phyloP scores from a whole-genome alignment of 495 filamentous ascomycete species.

The Terfezia boudieri region DNA sequence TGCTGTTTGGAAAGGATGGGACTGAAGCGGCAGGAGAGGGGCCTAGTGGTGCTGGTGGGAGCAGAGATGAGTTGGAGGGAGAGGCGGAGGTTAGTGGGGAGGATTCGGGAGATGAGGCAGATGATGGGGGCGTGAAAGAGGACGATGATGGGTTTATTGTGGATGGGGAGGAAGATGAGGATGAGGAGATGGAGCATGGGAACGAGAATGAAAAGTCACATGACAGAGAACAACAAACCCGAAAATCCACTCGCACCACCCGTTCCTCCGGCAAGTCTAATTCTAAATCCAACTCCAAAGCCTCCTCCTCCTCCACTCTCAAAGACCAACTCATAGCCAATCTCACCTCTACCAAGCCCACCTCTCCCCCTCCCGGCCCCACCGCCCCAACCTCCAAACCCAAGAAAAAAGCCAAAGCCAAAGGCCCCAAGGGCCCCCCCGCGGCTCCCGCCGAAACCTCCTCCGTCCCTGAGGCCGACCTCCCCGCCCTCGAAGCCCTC shows the following conservation, averaged over 20 bases:
- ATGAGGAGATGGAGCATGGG: neutral
- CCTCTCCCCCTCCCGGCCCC: neutral
- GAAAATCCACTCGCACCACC: too few species aligned
- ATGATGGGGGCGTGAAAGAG: constrained; percentile 1
- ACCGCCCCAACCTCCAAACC: neutral
- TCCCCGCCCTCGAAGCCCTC: constrained; percentile 31
- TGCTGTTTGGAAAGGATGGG: constrained; percentile 26
- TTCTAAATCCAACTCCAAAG: too few species aligned
- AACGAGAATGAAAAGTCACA: too few species aligned
- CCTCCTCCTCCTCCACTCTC: too few species aligned
- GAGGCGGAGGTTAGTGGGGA: constrained; percentile 5
- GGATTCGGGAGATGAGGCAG: constrained; percentile 2
- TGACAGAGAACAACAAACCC: too few species aligned
- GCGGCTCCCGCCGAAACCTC: neutral
- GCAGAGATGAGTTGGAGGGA: constrained; percentile 16
- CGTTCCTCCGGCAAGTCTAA: too few species aligned
- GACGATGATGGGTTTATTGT: neutral
- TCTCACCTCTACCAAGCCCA: too few species aligned
- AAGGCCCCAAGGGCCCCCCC: neutral
- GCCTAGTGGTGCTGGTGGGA: constrained; percentile 11
- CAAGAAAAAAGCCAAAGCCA: constrained; percentile 1
- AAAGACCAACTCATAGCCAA: too few species aligned
- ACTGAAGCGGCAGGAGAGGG: neutral
- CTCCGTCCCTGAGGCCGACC: constrained; percentile 14
- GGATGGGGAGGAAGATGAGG: neutral